phyloP scores from a whole-genome alignment of 2,329 filamentous ascomycete genomes.

The Fusarium incarnatum region DNA sequence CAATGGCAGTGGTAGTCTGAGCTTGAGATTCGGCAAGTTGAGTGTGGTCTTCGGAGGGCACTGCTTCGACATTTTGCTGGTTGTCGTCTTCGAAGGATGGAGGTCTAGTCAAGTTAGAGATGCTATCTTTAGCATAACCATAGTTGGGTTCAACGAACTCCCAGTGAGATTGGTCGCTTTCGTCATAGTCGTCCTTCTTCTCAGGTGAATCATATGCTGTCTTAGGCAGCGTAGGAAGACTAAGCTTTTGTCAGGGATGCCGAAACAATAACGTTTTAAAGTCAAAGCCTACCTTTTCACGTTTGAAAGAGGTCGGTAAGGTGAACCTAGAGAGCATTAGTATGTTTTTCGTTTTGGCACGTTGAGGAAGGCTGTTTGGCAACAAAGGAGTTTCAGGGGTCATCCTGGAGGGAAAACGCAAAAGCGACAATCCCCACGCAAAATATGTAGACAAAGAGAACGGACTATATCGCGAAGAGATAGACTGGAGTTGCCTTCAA shows the following conservation, averaged over 20 bases:
- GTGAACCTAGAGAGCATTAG: slow-evolving; percentile 7
- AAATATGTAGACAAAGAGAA: not conserved
- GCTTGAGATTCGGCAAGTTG: not conserved
- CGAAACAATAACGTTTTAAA: no score
- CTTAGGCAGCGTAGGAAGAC: not conserved
- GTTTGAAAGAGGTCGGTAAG: not conserved
- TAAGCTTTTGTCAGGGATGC: slow-evolving; percentile 7
- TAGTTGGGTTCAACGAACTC: not conserved
- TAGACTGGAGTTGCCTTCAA: not conserved
- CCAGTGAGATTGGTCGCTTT: not conserved
- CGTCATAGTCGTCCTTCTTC: not conserved
- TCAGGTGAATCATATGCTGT: not conserved
- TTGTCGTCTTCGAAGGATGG: not conserved
- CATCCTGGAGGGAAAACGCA: not conserved
- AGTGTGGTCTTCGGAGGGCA: not conserved
- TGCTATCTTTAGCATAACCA: not conserved
- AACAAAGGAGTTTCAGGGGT: not conserved
- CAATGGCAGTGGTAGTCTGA: not conserved
- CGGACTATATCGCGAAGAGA: no score
- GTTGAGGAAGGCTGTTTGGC: not conserved
- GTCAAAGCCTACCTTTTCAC: slow-evolving; percentile 19
- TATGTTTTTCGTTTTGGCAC: not conserved
- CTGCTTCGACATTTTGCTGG: not conserved
- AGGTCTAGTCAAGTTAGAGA: slow-evolving; percentile 10
- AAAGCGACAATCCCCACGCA: not conserved